Percentiles rank a stretch among this genome's conserved stretches.
These are phyloP conservation scores for Nothophytophthora sp. DNA, from an alignment of 352 stramenopile species.

Conservation along the genomic window DNA sequence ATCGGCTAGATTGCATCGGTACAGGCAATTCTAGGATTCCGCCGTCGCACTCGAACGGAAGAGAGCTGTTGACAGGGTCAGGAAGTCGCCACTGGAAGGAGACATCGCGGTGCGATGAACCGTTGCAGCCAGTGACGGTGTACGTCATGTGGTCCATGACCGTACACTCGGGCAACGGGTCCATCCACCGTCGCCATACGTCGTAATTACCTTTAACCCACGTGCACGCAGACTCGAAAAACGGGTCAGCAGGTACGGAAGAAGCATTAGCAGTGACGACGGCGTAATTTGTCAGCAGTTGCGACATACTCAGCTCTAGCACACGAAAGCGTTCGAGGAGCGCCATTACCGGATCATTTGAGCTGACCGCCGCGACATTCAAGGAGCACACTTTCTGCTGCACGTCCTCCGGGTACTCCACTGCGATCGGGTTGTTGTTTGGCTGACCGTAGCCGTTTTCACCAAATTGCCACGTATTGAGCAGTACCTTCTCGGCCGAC, in stretches of 20 bases:
- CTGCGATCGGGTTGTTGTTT: slow-evolving; percentile 35
- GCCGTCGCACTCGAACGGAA: slow-evolving; percentile 47
- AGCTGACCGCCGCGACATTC: too few species aligned
- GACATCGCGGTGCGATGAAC: slow-evolving; percentile 17
- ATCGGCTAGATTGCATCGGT: slow-evolving; percentile 34
- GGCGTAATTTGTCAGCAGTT: slow-evolving; percentile 25
- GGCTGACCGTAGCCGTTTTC: slow-evolving; percentile 39
- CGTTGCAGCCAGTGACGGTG: slow-evolving; percentile 23
- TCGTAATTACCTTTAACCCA: slow-evolving; percentile 46
- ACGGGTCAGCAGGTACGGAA: slow-evolving; percentile 15
- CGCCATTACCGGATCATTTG: too few species aligned
- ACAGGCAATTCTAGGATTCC: slow-evolving; percentile 23
- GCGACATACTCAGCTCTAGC: slow-evolving; percentile 5
- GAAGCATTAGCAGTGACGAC: too few species aligned
- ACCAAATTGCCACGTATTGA: slow-evolving; percentile 26
- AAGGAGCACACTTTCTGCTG: slow-evolving; percentile 29
- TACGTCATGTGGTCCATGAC: slow-evolving; percentile 35
- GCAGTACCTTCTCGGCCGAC: slow-evolving; percentile 5
- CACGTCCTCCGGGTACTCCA: slow-evolving; percentile 37
- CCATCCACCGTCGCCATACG: slow-evolving; percentile 33
- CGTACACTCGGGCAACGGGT: slow-evolving; percentile 20
- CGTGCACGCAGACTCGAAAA: slow-evolving; percentile 31
- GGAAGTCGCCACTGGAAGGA: slow-evolving; percentile 33
- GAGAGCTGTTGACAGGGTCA: slow-evolving; percentile 27
- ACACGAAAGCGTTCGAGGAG: slow-evolving; percentile 16